These are phyloP conservation scores for Teunomyces atbi DNA, from an alignment of 805 yeast species.

Conservation along the genomic window DNA sequence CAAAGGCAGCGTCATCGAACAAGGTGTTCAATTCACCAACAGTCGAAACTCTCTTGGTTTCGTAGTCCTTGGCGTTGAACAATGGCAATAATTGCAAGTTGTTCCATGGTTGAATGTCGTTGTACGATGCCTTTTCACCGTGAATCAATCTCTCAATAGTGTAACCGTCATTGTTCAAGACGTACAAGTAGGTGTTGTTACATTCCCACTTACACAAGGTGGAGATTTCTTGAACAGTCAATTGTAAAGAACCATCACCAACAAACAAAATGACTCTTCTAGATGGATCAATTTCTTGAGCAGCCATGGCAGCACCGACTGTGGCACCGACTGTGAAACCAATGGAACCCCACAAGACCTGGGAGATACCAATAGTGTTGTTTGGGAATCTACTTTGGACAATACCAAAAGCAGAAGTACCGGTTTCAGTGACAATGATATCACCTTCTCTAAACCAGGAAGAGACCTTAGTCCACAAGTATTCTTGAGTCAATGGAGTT, in stretches of 20 bases:
- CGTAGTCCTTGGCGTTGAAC: constrained; percentile 18
- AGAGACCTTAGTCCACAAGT: constrained; percentile 30
- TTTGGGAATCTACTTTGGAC: constrained; percentile 31
- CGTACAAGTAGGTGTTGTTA: constrained; percentile 16
- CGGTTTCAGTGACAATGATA: constrained; percentile 34
- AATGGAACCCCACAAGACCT: constrained; percentile 37
- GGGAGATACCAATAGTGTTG: constrained; percentile 31
- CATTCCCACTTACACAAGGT: constrained; percentile 15
- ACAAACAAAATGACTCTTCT: constrained; percentile 20
- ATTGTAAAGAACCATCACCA: constrained; percentile 23
- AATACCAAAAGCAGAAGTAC: constrained; percentile 37
- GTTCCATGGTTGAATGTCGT: constrained; percentile 22
- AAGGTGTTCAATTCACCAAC: constrained; percentile 16
- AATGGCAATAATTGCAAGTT: constrained; percentile 14
- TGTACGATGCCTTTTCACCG: constrained; percentile 18
- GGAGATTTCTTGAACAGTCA: constrained; percentile 24
- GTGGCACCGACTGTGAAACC: constrained; percentile 37
- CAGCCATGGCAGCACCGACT: constrained; percentile 34
- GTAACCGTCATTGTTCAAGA: constrained; percentile 22
- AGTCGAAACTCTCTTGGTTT: constrained; percentile 12
- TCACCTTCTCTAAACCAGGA: constrained; percentile 31
- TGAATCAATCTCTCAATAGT: constrained; percentile 22
- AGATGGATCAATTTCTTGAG: constrained; percentile 29
- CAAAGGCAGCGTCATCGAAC: constrained; percentile 14
- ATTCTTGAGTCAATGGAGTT: constrained; percentile 23